Percentiles rank a stretch among this genome's conserved stretches.
Conservation (phyloP, 352 stramenopile species). For the Globisporangium megalacanthum region DNA sequence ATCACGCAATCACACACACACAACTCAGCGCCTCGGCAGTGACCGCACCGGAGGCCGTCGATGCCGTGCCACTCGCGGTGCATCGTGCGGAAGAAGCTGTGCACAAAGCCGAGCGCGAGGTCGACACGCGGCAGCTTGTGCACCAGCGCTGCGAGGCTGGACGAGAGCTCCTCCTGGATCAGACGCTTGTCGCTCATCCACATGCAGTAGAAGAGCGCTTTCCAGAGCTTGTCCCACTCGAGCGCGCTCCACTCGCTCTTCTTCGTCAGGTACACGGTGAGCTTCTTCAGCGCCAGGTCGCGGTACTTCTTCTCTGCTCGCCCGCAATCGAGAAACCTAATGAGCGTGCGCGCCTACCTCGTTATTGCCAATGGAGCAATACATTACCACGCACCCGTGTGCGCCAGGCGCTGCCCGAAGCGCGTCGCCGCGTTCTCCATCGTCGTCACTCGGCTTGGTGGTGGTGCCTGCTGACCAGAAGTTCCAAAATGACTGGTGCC, state of each 20-base stretch:
- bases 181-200: constrained; percentile 87
- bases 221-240: constrained; percentile 88
- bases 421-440: constrained; percentile 78
- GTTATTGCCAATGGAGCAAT: too few species aligned
- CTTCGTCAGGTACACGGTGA: constrained; percentile 67
- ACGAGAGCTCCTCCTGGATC: constrained; percentile 75
- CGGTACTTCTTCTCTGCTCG: constrained; percentile 78
- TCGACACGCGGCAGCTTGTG: constrained; percentile 44
- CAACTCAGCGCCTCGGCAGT: neutral
- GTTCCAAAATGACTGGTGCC: constrained; percentile 9
- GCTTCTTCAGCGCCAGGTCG: constrained; percentile 77
- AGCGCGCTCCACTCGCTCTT: constrained; percentile 61
- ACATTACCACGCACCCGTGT: constrained; percentile 50
- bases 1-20: too few species aligned
- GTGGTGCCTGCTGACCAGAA: neutral
- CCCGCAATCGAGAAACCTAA: neutral
- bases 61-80: constrained; percentile 84
- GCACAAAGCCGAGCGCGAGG: constrained; percentile 58
- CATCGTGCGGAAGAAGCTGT: constrained; percentile 83
- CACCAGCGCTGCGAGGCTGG: constrained; percentile 53
- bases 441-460: neutral
- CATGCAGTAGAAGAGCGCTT: constrained; percentile 88
- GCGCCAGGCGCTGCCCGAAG: constrained; percentile 80
- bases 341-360: neutral
- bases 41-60: constrained; percentile 54